Conservation (phyloP, 164 flowering plant species). For the Warburgia ugandensis region DNA sequence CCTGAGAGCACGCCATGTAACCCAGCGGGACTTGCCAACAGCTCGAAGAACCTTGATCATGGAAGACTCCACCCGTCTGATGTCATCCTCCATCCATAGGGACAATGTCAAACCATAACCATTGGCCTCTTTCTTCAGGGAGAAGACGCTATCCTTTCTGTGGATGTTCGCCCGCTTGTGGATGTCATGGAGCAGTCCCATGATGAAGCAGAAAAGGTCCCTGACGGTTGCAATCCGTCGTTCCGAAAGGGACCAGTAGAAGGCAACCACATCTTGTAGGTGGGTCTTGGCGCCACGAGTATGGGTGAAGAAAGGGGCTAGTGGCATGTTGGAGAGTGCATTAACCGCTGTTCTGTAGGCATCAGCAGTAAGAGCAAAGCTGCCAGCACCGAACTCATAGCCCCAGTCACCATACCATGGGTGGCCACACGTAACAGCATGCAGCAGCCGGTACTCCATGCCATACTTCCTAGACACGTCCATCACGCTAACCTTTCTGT, state of each 20-base stretch:
- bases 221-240: constrained; percentile 34
- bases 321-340: constrained; percentile 38
- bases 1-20: constrained; percentile 53
- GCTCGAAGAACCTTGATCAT: constrained; percentile 64
- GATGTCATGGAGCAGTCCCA: constrained; percentile 33
- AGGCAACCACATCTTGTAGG: constrained; percentile 41
- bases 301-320: constrained; percentile 33
- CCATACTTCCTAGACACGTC: constrained; percentile 84
- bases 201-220: constrained; percentile 51
- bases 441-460: constrained; percentile 63
- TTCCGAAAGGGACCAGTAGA: constrained; percentile 57
- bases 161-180: constrained; percentile 16
- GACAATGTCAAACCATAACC: constrained; percentile 16
- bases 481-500: constrained; percentile 81
- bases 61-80: constrained; percentile 49
- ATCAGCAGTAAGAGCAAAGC: constrained; percentile 53
- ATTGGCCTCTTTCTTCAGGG: too few relatives aligned
- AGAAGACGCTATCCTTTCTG: constrained; percentile 24
- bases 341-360: constrained; percentile 47
- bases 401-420: constrained; percentile 95
- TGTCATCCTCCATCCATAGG: constrained; percentile 46
- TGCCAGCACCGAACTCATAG: constrained; percentile 72
- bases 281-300: constrained; percentile 29
- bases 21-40: constrained; percentile 55
- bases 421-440: constrained; percentile 56